Base-by-base conservation (phyloP, 2,329 filamentous ascomycete genomes). In the Talaromyces sp. region DNA sequence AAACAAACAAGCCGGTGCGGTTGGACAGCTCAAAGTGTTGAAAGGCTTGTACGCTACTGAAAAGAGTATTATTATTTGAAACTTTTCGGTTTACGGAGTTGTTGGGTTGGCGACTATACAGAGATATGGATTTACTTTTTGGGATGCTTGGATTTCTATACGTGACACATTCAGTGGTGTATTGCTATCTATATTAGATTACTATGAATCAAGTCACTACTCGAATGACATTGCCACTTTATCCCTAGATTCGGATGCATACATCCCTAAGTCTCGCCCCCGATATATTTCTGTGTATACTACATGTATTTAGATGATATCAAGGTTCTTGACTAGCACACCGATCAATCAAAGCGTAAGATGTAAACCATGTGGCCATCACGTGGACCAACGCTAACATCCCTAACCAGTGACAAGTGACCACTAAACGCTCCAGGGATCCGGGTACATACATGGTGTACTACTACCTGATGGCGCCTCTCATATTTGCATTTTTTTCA, bases 11-110 rank as follows among this genome's bases (percentile, higher is more conserved):
- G 76, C 69, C 10, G 79, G 79, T 68, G 72, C 75, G 19, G 73
- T 77, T 22, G 76, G 75, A 22, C 75, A 77, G 58, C 69, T 81
- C 61, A 76, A 76, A 64, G 72, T 79, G 2, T 68, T 80, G 5
- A 73, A 70, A 58, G 77, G 78, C 45, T 67, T 78, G 1, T 79
- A 78, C 63, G 67, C 71, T 33, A 69, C 73, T 9, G 78, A 80
- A 52, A 75, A 74, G 56, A 72, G 74, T 31, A 74, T 80, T n/a
- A 65, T 78, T 9, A 63, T 63, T 24, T 63, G 24, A 63, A 31
- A 11, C 35, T 47, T 11, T 43, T 31, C 13, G 22, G 19, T 24
- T 58, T 10, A 16, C 19, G 56, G 39, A n/a, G 35, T 45, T 59
- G 39, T 19, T 8, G 56, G 37, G 5, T 43, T 35, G 31, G 50